Evolutionary conservation across 2,329 filamentous ascomycete species (phyloP), one percentile per base, ranked within the genome.

Genomic region (Chaetomium globosum): DNA sequence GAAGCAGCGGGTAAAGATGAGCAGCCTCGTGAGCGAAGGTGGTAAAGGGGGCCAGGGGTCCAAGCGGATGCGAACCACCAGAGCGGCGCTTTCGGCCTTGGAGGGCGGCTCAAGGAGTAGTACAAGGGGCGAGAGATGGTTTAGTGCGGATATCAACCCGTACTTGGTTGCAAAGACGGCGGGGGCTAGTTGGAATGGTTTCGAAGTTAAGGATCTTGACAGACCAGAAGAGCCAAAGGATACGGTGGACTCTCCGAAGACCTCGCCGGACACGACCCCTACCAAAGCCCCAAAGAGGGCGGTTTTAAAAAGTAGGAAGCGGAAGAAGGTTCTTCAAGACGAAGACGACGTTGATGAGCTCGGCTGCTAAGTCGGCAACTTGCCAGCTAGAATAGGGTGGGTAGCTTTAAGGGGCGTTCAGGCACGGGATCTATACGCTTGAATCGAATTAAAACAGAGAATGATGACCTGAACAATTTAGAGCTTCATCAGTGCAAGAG

Each of bases 51-150:
- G 30, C 4, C n/a, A 59, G 16, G 54, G 69, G 30, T 49, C 56
- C 21, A 89, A 72, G 73, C 78, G 85, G 21, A 79, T 83, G 69
- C 78, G 90, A n/a, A 91, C 83, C 1, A 93, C 90, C 0, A 78
- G 89, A 55, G 84, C 89, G 13, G 88, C 88, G 64, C 80, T 89
- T 55, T 88, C 88, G 39, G 90, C 90, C 1, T 77, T 91, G 1
- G 89, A 92, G 73, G 89, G 89, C 30, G 87, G 89, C 0, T 80
- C 81, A 56, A 83, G 90, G 66, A 82, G 81, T 43, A 82, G 77
- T 1, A 89, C 85, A n/a, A 81, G 89, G 48, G 81, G 82, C 30
- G 89, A 91, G 67, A 81, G 81, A 64, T 92, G 89, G 87, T 91
- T 92, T 71, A 80, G 81, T 4, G 78, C 80, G 1, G 80, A 81